Evolutionary conservation across 2,329 filamentous ascomycete genomes (phyloP).

Genomic region (Cercospora nicotianae): DNA sequence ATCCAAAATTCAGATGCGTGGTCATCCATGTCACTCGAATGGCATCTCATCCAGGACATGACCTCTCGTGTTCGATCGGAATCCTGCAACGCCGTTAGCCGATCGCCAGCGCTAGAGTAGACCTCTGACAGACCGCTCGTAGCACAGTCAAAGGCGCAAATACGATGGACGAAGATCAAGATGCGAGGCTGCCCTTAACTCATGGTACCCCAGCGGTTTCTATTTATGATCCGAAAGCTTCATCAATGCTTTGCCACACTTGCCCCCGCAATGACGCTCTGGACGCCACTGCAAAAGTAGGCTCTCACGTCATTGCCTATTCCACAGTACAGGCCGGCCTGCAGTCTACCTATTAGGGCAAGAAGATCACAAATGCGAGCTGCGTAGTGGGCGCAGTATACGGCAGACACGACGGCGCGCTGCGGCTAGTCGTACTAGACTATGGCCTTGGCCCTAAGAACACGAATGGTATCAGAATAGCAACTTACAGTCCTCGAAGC

Average conservation of each 20-base stretch:
- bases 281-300: not conserved
- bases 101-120: not conserved
- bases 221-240: not conserved
- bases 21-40: not conserved
- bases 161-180: not conserved
- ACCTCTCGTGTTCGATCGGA: not conserved
- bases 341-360: not conserved
- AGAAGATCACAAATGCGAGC: not conserved
- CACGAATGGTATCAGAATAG: not conserved
- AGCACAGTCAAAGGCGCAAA: not conserved
- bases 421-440: not conserved
- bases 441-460: no score
- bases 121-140: not conserved
- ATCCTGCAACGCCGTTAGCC: not conserved
- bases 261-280: not conserved
- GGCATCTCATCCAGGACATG: not conserved
- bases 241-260: not conserved
- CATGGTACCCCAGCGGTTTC: not conserved
- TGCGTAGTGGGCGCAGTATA: not conserved
- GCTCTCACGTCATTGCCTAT: not conserved
- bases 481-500: not conserved
- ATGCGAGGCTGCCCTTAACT: not conserved
- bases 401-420: not conserved
- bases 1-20: not conserved
- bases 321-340: not conserved